phyloP scores from a whole-genome alignment of 805 yeast species.

The Wickerhamiella spandovensis region DNA sequence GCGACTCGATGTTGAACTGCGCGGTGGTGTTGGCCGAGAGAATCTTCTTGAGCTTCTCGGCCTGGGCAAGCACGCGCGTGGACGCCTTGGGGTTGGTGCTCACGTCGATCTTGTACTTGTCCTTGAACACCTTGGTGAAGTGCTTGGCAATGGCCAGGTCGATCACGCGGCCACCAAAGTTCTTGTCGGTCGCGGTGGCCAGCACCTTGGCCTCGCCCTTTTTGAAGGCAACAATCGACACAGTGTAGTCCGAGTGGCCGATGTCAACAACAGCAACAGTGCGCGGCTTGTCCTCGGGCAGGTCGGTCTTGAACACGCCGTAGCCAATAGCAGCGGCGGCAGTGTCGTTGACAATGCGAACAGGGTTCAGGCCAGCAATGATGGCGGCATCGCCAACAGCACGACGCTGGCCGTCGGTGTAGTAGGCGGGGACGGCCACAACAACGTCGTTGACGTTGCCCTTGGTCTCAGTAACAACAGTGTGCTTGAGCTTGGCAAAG shows the following conservation, averaged over 20 bases:
- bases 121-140: slow-evolving; percentile 84
- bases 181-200: slow-evolving; percentile 86
- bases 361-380: slow-evolving; percentile 96
- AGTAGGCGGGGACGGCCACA: slow-evolving; percentile 94
- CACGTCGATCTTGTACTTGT: slow-evolving; percentile 87
- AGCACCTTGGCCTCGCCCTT: slow-evolving; percentile 91
- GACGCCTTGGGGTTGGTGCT: slow-evolving; percentile 87
- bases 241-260: slow-evolving; percentile 93
- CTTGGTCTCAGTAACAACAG: slow-evolving; percentile 70
- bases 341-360: slow-evolving; percentile 91
- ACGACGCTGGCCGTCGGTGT: slow-evolving; percentile 91
- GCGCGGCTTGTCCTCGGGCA: slow-evolving; percentile 88
- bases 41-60: slow-evolving; percentile 91
- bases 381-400: slow-evolving; percentile 90
- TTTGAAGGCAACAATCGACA: slow-evolving; percentile 79
- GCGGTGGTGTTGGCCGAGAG: slow-evolving; percentile 91
- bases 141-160: slow-evolving; percentile 90
- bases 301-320: slow-evolving; percentile 91
- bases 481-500: slow-evolving; percentile 76
- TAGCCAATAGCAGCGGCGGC: slow-evolving; percentile 99
- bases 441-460: slow-evolving; percentile 74
- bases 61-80: slow-evolving; percentile 80
- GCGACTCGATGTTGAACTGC: slow-evolving; percentile 88
- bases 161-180: slow-evolving; percentile 96
- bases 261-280: slow-evolving; percentile 89